Evolutionary conservation across 768 basidiomycete genomes (phyloP).

Genomic region (Leccinellum luteum): DNA sequence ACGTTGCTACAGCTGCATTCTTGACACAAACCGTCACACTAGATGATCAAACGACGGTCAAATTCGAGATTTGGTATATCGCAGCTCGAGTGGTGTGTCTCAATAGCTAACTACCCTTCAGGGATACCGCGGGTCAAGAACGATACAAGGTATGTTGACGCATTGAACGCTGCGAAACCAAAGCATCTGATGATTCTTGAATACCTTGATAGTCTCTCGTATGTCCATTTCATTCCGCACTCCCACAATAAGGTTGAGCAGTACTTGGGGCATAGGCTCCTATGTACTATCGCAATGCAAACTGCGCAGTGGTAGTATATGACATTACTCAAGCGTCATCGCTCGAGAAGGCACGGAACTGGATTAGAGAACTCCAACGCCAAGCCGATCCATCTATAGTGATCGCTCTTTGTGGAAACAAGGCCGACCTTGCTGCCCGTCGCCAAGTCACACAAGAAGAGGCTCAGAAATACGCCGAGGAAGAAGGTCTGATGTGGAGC

Average conservation of each 20-base stretch:
- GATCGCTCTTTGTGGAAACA: constrained; percentile 96
- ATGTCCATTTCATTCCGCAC: constrained; percentile 23
- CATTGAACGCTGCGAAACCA: neutral
- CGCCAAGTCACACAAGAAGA: constrained; percentile 86
- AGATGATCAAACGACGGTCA: constrained; percentile 86
- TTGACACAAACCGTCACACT: constrained; percentile 95
- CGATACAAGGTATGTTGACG: constrained; percentile 71
- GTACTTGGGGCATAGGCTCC: constrained; percentile 56
- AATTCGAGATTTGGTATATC: constrained; percentile 95
- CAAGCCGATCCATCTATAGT: constrained; percentile 97
- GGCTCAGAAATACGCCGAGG: constrained; percentile 88
- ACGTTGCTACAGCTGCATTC: constrained; percentile 73
- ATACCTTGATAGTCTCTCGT: constrained; percentile 41
- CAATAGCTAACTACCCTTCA: constrained; percentile 26
- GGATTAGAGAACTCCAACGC: constrained; percentile 95
- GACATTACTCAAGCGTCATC: constrained; percentile 93
- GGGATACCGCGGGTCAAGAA: constrained; percentile 97
- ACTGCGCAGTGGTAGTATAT: constrained; percentile 92
- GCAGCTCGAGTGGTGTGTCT: neutral
- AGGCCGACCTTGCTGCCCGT: constrained; percentile 80
- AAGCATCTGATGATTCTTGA: neutral
- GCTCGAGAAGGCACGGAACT: constrained; percentile 91
- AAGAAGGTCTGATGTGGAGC: constrained; percentile 90
- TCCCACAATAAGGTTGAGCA: neutral
- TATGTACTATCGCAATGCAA: constrained; percentile 96